Evolutionary conservation across 108 stramenopile genomes (phyloP).

Genomic region (Nitzschia palea): DNA sequence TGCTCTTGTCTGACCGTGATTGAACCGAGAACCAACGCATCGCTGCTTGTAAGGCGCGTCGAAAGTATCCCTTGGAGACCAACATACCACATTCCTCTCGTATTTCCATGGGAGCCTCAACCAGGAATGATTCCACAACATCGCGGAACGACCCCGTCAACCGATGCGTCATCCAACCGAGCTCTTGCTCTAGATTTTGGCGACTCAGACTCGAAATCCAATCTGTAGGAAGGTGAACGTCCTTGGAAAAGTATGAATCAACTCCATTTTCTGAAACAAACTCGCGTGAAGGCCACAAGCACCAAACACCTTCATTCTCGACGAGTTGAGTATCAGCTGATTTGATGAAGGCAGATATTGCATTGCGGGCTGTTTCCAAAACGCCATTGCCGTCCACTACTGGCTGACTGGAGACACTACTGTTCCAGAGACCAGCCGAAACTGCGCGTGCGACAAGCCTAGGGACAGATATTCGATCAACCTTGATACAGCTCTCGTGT

Average conservation of each 20-base stretch:
- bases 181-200: conserved; percentile 5
- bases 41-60: conserved; percentile 36
- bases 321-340: neutral
- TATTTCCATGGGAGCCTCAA: conserved; percentile 17
- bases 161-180: neutral
- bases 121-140: conserved; percentile 24
- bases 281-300: conserved; percentile 35
- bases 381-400: conserved; percentile 7
- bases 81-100: conserved; percentile 33
- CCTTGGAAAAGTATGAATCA: conserved; percentile 30
- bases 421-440: conserved; percentile 3
- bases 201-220: conserved; percentile 19
- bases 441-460: conserved; percentile 1
- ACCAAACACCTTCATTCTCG: conserved; percentile 12
- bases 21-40: conserved; percentile 28
- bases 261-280: conserved; percentile 16
- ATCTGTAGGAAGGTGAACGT: conserved; percentile 18
- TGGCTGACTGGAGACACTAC: neutral
- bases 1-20: neutral
- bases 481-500: conserved; percentile 12
- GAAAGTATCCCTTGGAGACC: conserved; percentile 14
- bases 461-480: conserved; percentile 8
- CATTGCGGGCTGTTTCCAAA: conserved; percentile 15
- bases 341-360: conserved; percentile 16
- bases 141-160: conserved; percentile 28